phyloP scores from a whole-genome alignment of 2,329 filamentous ascomycete genomes.

The Exophiala dermatitidis region DNA sequence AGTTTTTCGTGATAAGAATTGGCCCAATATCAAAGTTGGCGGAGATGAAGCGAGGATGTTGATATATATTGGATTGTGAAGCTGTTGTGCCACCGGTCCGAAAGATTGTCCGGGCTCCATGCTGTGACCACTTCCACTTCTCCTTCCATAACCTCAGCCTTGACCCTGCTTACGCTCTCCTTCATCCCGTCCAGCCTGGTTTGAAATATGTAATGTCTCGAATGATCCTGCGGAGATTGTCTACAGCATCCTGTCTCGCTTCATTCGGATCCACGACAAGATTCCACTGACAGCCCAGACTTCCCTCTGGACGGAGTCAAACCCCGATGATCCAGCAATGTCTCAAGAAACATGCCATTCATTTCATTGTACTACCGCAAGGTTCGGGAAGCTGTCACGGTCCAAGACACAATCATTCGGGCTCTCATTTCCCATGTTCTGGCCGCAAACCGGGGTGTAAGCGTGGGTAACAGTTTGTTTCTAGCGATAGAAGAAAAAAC shows the following conservation, averaged over 20 bases:
- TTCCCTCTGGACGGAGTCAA: no score
- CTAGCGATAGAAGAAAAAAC: not conserved
- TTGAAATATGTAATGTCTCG: conserved; percentile 2
- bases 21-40: not conserved
- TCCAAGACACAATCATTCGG: conserved; percentile 12
- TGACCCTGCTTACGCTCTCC: not conserved
- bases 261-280: not conserved
- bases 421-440: conserved; percentile 11
- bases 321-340: not conserved
- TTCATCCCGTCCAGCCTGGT: conserved; percentile 1
- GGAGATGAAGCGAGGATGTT: not conserved
- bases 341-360: conserved; percentile 7
- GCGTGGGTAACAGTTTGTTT: not conserved
- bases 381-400: not conserved
- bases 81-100: not conserved
- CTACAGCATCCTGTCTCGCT: conserved; percentile 10
- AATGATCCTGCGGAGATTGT: conserved; percentile 8
- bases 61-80: not conserved
- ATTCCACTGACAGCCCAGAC: not conserved
- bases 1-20: not conserved
- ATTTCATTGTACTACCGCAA: conserved; percentile 6
- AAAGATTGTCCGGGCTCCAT: not conserved
- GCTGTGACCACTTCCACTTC: not conserved
- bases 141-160: not conserved
- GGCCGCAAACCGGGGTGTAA: not conserved